Base-by-base conservation (phyloP, 139 green algal genomes). In the Micractinium sp. region DNA sequence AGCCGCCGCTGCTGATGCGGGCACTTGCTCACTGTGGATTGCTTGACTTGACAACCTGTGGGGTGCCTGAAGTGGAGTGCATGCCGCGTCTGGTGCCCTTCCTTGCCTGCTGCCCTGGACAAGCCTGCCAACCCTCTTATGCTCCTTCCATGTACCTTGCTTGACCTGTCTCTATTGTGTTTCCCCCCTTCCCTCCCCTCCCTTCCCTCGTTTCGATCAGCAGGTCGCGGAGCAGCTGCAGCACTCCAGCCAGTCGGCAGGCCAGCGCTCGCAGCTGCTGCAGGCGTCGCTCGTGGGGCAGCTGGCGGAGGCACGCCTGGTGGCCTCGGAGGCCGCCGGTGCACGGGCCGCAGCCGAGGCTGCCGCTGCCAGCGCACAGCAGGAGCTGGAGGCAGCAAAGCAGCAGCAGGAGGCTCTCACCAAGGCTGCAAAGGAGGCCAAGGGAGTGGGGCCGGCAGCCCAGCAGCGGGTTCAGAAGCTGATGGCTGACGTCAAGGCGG, bases 211-310 rank as follows among this genome's bases (percentile, higher is more conserved):
- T 47, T 47, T n/a, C n/a, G n/a, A n/a, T n/a, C n/a, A 13, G n/a
- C 63, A 87, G 79, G 82, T 93, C 38, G 90, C 91, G 16, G 16
- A 60, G 63, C 77, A 87, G 77, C 69, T 92, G 76, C 75, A 41
- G 47, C 63, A 76, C 67, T 22, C 33, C 22, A 39, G 81, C 27
- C 79, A 38, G 61, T 23, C 39, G 1, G 47, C 60, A 0, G 53
- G 47, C n/a, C 82, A 87, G 67, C 69, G 83, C 38, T 74, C 66
- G 0, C n/a, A 78, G 23, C 33, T 90, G 77, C 85, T 89, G 78
- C 90, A 89, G 88, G 60, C 60, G 53, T 93, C 90, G 12, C 77
- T 93, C 27, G 61, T 53, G 16, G 90, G 85, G 31, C 74, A 93
- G 81, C 63, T 93, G 23, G 85, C n/a, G n/a, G 69, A 82, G 18